These are phyloP conservation scores for Eimeria praecox DNA, from an alignment of 169 alveolate genomes.

Conservation along the genomic window DNA sequence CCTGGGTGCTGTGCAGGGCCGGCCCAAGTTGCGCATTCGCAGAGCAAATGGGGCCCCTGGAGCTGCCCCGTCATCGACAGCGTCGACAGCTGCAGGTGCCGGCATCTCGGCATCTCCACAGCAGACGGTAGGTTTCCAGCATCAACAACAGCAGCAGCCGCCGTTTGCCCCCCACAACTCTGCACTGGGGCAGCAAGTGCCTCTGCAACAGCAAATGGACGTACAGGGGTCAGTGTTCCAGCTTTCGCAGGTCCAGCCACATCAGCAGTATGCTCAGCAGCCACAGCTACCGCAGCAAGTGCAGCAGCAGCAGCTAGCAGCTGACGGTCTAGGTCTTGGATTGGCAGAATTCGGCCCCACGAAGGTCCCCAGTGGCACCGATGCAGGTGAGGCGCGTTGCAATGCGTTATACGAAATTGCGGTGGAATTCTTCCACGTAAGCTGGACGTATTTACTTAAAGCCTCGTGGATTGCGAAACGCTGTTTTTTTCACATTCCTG, in stretches of 20 bases:
- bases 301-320: conserved; percentile 43
- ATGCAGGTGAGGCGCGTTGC: conserved; percentile 40
- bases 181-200: not conserved
- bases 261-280: conserved; percentile 27
- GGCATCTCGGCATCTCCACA: conserved; percentile 12
- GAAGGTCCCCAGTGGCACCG: conserved; percentile 15
- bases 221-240: conserved; percentile 50
- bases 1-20: conserved; percentile 4
- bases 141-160: conserved; percentile 33
- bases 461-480: not conserved
- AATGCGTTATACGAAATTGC: not conserved
- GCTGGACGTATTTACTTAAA: not conserved
- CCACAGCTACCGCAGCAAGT: conserved; percentile 1
- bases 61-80: not conserved
- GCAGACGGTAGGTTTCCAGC: not conserved
- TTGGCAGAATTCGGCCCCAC: conserved; percentile 64
- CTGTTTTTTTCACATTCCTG: not conserved
- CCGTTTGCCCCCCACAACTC: not conserved
- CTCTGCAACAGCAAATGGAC: conserved; percentile 61
- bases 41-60: conserved; percentile 48
- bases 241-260: not conserved
- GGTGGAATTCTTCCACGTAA: not conserved
- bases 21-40: conserved; percentile 60
- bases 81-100: not conserved
- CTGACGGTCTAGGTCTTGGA: conserved; percentile 36